A percentile compares a stretch with the other conserved stretches of the same genome.
Evolutionary conservation across 2,329 filamentous ascomycete species (phyloP).

Genomic region (Fusarium sublunatum): DNA sequence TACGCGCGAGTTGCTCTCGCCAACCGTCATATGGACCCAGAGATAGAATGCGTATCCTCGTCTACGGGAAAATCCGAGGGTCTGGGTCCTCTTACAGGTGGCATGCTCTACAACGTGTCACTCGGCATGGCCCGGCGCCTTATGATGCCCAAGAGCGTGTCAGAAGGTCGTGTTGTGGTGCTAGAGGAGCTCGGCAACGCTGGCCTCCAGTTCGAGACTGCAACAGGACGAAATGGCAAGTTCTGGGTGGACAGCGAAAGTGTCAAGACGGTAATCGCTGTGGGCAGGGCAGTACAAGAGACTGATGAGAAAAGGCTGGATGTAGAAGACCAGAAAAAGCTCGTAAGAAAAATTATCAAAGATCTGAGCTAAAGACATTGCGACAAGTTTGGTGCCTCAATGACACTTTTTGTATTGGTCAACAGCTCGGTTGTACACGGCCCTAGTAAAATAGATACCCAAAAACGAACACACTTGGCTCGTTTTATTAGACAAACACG

Average conservation of each 20-base stretch:
- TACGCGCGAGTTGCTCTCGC: conserved; percentile 87
- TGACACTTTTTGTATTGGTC: conserved; percentile 39
- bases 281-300: conserved; percentile 81
- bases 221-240: conserved; percentile 90
- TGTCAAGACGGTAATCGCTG: conserved; percentile 76
- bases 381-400: conserved; percentile 21
- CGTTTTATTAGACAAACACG: conserved; percentile 32
- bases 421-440: conserved; percentile 36
- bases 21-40: conserved; percentile 85
- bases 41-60: conserved; percentile 89
- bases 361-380: conserved; percentile 58
- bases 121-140: conserved; percentile 84
- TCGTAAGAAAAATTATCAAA: conserved; percentile 74
- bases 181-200: conserved; percentile 81
- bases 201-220: conserved; percentile 90
- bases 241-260: conserved; percentile 90
- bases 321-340: conserved; percentile 74
- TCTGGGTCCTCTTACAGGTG: conserved; percentile 82
- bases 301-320: conserved; percentile 76
- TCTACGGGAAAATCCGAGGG: conserved; percentile 90
- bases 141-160: conserved; percentile 71
- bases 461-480: conserved; percentile 36
- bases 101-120: conserved; percentile 87
- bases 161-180: conserved; percentile 74
- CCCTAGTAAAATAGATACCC: conserved; percentile 45